Conservation (phyloP, 148 eudicot genomes). For the Diospyros kaki region DNA sequence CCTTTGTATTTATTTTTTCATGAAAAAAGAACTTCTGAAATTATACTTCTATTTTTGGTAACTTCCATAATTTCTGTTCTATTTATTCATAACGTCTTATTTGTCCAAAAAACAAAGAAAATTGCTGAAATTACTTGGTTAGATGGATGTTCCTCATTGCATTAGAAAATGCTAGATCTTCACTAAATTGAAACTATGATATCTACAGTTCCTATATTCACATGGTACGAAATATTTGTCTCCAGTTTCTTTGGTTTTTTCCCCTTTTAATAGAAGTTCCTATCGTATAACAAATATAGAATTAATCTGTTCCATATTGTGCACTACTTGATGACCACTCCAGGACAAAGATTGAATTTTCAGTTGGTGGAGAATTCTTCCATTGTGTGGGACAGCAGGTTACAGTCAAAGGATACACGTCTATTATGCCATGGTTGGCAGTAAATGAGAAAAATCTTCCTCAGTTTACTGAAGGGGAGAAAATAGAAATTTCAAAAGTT, state of each 20-base stretch:
- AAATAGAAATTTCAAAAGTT: constrained; percentile 56
- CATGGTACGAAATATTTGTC: background rate
- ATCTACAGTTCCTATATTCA: background rate
- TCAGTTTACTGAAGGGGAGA: constrained; percentile 68
- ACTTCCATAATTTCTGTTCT: background rate
- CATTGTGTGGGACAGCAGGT: constrained; percentile 71
- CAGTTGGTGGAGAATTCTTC: constrained; percentile 76
- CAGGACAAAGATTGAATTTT: constrained; percentile 77
- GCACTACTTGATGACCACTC: constrained; percentile 6
- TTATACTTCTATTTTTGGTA: background rate
- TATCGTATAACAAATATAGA: background rate
- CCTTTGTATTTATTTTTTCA: too few relatives aligned
- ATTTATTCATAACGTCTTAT: background rate
- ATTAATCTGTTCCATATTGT: background rate
- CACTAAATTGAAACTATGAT: background rate
- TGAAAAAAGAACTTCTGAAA: too few relatives aligned
- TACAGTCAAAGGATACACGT: constrained; percentile 65
- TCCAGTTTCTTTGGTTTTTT: background rate
- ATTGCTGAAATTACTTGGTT: background rate
- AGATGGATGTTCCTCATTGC: background rate
- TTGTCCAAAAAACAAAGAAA: too few relatives aligned
- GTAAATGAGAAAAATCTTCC: constrained; percentile 83
- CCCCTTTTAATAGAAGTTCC: background rate
- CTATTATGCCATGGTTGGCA: constrained; percentile 90
- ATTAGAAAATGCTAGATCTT: constrained; percentile 8